These are phyloP conservation scores for Podospora australis DNA, from an alignment of 495 filamentous ascomycete species.

Conservation along the genomic window DNA sequence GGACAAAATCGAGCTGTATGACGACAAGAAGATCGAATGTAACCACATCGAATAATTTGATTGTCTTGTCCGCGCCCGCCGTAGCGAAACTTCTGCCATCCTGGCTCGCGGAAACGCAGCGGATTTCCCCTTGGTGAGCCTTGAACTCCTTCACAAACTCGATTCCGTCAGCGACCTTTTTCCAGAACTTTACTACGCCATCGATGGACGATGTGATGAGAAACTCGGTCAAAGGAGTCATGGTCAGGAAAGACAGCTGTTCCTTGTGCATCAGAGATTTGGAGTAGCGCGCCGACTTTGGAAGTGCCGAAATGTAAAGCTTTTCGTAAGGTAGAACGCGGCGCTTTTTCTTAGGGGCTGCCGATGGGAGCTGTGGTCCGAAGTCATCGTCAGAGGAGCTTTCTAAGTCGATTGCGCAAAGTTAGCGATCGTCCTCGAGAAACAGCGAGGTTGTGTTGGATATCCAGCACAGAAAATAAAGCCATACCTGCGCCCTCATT, in stretches of 20 bases:
- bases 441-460: neutral
- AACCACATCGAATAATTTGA: slow-evolving; percentile 95
- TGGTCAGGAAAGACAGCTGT: slow-evolving; percentile 74
- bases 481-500: slow-evolving; percentile 36
- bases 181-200: slow-evolving; percentile 98
- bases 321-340: slow-evolving; percentile 90
- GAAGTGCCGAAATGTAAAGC: slow-evolving; percentile 85
- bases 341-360: slow-evolving; percentile 82
- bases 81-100: slow-evolving; percentile 95
- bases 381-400: slow-evolving; percentile 91
- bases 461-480: neutral
- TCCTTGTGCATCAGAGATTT: slow-evolving; percentile 99
- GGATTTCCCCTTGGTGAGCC: slow-evolving; percentile 81
- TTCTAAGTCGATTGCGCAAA: slow-evolving; percentile 39
- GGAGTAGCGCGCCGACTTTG: slow-evolving; percentile 75
- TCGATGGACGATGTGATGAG: slow-evolving; percentile 88
- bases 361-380: slow-evolving; percentile 73
- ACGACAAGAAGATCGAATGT: slow-evolving; percentile 88
- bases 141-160: slow-evolving; percentile 98
- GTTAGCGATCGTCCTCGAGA: slow-evolving; percentile 5
- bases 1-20: slow-evolving; percentile 64
- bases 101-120: slow-evolving; percentile 69
- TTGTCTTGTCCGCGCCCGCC: slow-evolving; percentile 73
- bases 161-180: slow-evolving; percentile 83
- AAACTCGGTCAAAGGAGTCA: slow-evolving; percentile 88